phyloP scores from a whole-genome alignment of 2,329 filamentous ascomycete species.

The Pestalotiopsis sp. region DNA sequence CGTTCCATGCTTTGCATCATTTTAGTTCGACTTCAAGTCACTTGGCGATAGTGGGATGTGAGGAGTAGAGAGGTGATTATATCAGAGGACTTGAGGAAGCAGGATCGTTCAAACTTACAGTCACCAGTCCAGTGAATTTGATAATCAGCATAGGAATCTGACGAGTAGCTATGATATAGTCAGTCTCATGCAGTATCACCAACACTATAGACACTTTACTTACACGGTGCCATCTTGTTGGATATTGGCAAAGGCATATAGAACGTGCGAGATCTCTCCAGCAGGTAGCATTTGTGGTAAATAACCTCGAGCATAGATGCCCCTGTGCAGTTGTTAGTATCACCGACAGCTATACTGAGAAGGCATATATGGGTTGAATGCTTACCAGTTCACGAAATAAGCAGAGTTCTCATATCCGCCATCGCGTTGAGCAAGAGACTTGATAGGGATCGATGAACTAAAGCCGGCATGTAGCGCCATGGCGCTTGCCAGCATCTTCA shows the following conservation, averaged over 20 bases:
- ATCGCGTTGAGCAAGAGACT: conserved; percentile 21
- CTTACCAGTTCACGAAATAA: conserved; percentile 53
- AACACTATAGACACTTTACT: conserved; percentile 23
- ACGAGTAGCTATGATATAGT: conserved; percentile 50
- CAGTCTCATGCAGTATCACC: not conserved
- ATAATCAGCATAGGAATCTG: conserved; percentile 69
- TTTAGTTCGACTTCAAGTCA: conserved; percentile 15
- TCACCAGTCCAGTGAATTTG: conserved; percentile 75
- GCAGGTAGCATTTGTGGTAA: conserved; percentile 71
- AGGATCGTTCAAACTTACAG: conserved; percentile 39
- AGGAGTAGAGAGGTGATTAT: not conserved
- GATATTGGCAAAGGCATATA: conserved; percentile 83
- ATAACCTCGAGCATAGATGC: conserved; percentile 74
- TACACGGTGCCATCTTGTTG: conserved; percentile 71
- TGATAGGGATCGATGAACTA: conserved; percentile 4
- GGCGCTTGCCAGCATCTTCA: conserved; percentile 2
- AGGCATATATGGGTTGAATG: not conserved
- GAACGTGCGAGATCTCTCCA: conserved; percentile 72
- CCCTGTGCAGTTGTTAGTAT: conserved; percentile 43
- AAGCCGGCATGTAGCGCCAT: not conserved
- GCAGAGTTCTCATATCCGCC: conserved; percentile 44
- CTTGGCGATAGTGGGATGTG: not conserved
- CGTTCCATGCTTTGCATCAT: conserved; percentile 52
- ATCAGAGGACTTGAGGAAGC: too few species aligned
- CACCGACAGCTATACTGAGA: not conserved